Evolutionary conservation across 1,284 basidiomycete genomes (phyloP).

Genomic region (Irpex lacteus): DNA sequence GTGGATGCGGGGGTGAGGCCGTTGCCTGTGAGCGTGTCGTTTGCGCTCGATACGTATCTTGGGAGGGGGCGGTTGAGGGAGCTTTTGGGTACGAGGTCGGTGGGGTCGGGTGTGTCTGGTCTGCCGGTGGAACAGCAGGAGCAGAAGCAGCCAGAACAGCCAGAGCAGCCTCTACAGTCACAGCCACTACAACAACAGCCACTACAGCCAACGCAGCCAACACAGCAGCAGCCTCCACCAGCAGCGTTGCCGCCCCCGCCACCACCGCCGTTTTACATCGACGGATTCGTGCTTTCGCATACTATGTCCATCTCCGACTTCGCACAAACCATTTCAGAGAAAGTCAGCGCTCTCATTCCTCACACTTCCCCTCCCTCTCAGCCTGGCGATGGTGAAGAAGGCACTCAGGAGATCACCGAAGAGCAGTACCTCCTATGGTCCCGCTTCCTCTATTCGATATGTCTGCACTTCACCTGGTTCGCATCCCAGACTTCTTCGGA

Average conservation of each 20-base stretch:
- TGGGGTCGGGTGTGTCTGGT: background rate
- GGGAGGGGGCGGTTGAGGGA: slow-evolving; percentile 56
- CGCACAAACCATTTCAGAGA: slow-evolving; percentile 31
- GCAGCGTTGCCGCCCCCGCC: background rate
- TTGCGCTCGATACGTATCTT: slow-evolving; percentile 48
- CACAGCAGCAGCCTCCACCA: too few relatives aligned
- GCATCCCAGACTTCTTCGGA: slow-evolving; percentile 8
- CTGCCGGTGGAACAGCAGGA: background rate
- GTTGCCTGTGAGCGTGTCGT: slow-evolving; percentile 49
- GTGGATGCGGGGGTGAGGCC: slow-evolving; percentile 47
- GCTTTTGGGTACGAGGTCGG: slow-evolving; percentile 39
- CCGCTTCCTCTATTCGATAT: slow-evolving; percentile 21
- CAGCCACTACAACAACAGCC: too few relatives aligned
- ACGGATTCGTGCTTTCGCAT: slow-evolving; percentile 18
- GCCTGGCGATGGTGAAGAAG: slow-evolving; percentile 13
- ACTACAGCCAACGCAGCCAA: too few relatives aligned
- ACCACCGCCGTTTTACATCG: slow-evolving; percentile 13
- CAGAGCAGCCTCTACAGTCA: too few relatives aligned
- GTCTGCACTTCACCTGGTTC: slow-evolving; percentile 27
- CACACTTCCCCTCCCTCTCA: slow-evolving; percentile 35
- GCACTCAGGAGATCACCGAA: slow-evolving; percentile 23
- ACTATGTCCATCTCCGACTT: slow-evolving; percentile 23
- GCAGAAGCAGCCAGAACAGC: too few relatives aligned
- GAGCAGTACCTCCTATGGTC: slow-evolving; percentile 29
- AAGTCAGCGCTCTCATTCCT: slow-evolving; percentile 35